phyloP scores from a whole-genome alignment of 768 basidiomycete genomes.

The Psilocybe tampanensis region DNA sequence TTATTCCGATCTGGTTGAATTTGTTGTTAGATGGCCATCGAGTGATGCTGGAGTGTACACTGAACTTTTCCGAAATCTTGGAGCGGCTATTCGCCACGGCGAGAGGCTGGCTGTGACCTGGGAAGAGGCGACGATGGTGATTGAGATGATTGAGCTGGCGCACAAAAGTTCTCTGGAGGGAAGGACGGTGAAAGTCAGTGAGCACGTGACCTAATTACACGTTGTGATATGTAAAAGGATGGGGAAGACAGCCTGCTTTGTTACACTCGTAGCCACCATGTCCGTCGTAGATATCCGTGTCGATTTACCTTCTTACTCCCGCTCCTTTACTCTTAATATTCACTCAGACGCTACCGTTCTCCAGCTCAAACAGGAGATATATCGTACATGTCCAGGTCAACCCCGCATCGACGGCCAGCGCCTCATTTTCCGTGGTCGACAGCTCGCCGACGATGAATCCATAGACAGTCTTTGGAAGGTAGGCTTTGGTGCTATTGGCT shows the following conservation, averaged over 20 bases:
- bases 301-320: conserved; percentile 76
- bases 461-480: conserved; percentile 75
- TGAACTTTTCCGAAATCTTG: conserved; percentile 67
- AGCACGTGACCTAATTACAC: conserved; percentile 31
- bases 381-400: conserved; percentile 56
- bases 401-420: conserved; percentile 74
- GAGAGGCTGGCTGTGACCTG: conserved; percentile 66
- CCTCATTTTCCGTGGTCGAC: conserved; percentile 75
- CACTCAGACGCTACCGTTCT: conserved; percentile 49
- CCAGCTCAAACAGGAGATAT: conserved; percentile 72
- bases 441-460: conserved; percentile 64
- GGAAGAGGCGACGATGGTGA: conserved; percentile 69
- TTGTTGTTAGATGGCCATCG: conserved; percentile 59
- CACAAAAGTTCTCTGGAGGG: conserved; percentile 67
- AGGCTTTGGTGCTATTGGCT: conserved; percentile 17
- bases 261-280: conserved; percentile 29
- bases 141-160: conserved; percentile 80
- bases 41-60: conserved; percentile 58
- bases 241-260: not conserved
- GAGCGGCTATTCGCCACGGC: conserved; percentile 57
- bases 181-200: conserved; percentile 33
- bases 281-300: conserved; percentile 57
- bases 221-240: conserved; percentile 17
- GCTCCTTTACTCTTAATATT: conserved; percentile 62
- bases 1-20: conserved; percentile 13